phyloP scores from a whole-genome alignment of 306 rosid genomes.

The Elaeagnus macrophylla region DNA sequence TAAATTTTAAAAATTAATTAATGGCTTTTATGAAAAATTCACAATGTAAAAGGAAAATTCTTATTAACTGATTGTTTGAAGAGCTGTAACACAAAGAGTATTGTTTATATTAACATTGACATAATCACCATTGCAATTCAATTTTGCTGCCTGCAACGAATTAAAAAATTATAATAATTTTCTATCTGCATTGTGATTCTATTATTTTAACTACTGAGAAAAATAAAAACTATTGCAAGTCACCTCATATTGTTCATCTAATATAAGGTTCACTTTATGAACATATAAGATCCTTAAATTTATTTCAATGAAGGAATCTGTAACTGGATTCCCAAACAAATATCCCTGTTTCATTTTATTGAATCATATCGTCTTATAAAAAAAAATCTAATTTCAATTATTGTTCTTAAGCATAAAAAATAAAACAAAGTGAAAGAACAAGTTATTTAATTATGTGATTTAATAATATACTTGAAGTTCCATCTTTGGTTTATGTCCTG shows the following conservation, averaged over 20 bases:
- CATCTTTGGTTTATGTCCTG: conserved; percentile 11
- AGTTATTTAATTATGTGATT: neutral
- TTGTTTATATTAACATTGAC: conserved; percentile 6
- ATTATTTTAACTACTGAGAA: no score
- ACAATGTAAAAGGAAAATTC: neutral
- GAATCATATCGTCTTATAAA: neutral
- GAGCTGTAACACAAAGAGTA: no score
- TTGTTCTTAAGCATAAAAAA: neutral
- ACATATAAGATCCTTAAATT: conserved; percentile 19
- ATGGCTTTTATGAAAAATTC: neutral
- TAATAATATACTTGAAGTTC: conserved; percentile 17
- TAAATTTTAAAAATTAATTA: no score
- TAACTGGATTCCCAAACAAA: conserved; percentile 19
- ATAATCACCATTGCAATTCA: conserved; percentile 19
- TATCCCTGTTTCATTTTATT: conserved; percentile 19
- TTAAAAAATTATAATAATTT: neutral
- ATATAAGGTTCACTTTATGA: conserved; percentile 18
- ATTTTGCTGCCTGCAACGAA: conserved; percentile 16
- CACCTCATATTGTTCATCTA: conserved; percentile 19
- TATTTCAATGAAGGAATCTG: conserved; percentile 13
- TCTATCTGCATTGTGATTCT: neutral
- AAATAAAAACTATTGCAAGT: no score
- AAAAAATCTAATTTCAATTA: neutral
- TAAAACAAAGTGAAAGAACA: no score
- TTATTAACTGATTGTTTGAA: conserved; percentile 10